phyloP scores from a whole-genome alignment of 306 rosid genomes.

The Corylus heterophylla region DNA sequence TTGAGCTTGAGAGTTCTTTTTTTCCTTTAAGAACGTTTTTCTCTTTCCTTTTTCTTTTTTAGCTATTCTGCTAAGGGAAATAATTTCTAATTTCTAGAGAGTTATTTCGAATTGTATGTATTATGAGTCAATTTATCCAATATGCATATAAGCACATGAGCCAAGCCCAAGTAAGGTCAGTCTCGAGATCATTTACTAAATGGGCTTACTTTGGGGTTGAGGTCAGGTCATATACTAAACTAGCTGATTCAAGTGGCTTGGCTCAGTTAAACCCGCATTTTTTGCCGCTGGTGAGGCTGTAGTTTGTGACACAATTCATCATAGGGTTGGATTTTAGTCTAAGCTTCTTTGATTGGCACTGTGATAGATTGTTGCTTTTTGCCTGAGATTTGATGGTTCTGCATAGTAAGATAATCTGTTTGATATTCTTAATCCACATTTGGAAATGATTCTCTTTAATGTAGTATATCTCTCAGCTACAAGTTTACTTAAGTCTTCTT shows the following conservation, averaged over 20 bases:
- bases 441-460: background rate
- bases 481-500: background rate
- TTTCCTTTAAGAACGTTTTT: background rate
- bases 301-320: background rate
- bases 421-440: background rate
- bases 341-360: background rate
- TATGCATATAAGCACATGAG: background rate
- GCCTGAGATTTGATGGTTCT: slow-evolving; percentile 1
- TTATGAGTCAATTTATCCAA: background rate
- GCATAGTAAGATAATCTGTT: background rate
- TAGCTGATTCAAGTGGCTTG: background rate
- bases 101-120: background rate
- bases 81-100: background rate
- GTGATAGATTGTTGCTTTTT: background rate
- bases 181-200: background rate
- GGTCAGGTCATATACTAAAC: background rate
- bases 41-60: background rate
- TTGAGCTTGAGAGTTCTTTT: background rate
- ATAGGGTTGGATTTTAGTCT: background rate
- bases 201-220: background rate
- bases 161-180: background rate
- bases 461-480: background rate
- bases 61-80: no score
- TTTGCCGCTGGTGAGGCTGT: background rate
- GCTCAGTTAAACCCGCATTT: background rate